Percentiles rank a stretch among this genome's conserved stretches.
Conservation (phyloP, 2,329 filamentous ascomycete species). For the Colletotrichum horii region DNA sequence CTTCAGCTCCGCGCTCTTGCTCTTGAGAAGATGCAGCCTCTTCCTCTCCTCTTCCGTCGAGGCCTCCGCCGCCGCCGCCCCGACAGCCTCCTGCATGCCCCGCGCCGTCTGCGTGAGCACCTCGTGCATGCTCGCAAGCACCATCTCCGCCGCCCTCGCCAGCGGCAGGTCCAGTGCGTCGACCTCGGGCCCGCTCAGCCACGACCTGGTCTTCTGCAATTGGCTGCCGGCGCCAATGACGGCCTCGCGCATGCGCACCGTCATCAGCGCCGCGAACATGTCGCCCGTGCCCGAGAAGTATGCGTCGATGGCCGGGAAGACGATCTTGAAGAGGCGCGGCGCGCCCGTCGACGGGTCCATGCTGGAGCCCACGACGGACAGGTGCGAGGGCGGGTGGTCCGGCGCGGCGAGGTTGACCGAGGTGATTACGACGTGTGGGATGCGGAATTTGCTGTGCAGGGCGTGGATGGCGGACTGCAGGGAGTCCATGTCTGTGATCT, state of each 20-base stretch:
- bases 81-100: slow-evolving; percentile 61
- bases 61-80: slow-evolving; percentile 46
- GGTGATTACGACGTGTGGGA: slow-evolving; percentile 93
- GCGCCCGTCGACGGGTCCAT: slow-evolving; percentile 52
- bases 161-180: slow-evolving; percentile 76
- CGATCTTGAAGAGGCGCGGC: slow-evolving; percentile 86
- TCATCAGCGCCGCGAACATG: slow-evolving; percentile 94
- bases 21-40: slow-evolving; percentile 70
- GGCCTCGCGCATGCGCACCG: slow-evolving; percentile 86
- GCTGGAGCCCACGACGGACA: slow-evolving; percentile 80
- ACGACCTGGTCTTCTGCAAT: slow-evolving; percentile 64
- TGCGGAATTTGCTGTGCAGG: slow-evolving; percentile 75
- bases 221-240: slow-evolving; percentile 48
- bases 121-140: slow-evolving; percentile 90
- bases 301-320: slow-evolving; percentile 85
- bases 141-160: slow-evolving; percentile 82
- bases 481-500: slow-evolving; percentile 76
- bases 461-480: slow-evolving; percentile 76
- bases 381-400: slow-evolving; percentile 52
- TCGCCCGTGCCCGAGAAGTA: slow-evolving; percentile 98
- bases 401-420: slow-evolving; percentile 74
- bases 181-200: slow-evolving; percentile 80
- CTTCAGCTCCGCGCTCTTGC: slow-evolving; percentile 87
- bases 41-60: slow-evolving; percentile 55
- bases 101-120: slow-evolving; percentile 74